Percentiles rank a stretch among this genome's conserved stretches.
phyloP scores from a whole-genome alignment of 75 land plant species.

The Cunninghamia lanceolata region DNA sequence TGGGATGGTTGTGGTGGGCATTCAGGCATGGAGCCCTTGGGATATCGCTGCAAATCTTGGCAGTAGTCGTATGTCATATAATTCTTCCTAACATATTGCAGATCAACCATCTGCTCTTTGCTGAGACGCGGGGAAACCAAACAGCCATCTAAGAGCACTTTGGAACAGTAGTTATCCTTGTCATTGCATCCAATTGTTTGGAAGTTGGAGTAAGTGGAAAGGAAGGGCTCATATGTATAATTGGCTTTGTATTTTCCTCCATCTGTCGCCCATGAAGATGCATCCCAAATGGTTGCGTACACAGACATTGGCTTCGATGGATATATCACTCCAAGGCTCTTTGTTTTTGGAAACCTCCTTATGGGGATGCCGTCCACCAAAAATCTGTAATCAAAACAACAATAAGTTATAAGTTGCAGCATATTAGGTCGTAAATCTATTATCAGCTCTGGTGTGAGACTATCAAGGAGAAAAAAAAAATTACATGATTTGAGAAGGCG shows the following conservation, averaged over 20 bases:
- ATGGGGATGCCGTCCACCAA: constrained; percentile 37
- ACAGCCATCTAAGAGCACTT: neutral
- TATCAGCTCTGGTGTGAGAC: neutral
- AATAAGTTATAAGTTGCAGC: neutral
- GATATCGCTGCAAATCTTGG: constrained; percentile 9
- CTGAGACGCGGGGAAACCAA: neutral
- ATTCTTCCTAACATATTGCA: neutral
- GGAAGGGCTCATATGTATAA: no score
- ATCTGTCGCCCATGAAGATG: no score
- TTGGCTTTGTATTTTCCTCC: no score
- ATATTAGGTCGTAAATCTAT: neutral
- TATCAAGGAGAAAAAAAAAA: neutral
- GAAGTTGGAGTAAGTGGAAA: neutral
- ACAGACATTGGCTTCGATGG: no score
- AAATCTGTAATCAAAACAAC: constrained; percentile 5
- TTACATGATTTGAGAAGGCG: constrained; percentile 35
- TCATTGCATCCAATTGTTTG: neutral
- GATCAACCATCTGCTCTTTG: neutral
- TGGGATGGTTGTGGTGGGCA: neutral
- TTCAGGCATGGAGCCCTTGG: constrained; percentile 6
- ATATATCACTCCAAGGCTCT: neutral
- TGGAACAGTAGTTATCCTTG: neutral
- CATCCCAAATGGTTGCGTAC: no score
- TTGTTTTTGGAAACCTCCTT: constrained; percentile 13
- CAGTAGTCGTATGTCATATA: constrained; percentile 7